phyloP scores from a whole-genome alignment of 345 rosid species.

The Aethionema arabicum region DNA sequence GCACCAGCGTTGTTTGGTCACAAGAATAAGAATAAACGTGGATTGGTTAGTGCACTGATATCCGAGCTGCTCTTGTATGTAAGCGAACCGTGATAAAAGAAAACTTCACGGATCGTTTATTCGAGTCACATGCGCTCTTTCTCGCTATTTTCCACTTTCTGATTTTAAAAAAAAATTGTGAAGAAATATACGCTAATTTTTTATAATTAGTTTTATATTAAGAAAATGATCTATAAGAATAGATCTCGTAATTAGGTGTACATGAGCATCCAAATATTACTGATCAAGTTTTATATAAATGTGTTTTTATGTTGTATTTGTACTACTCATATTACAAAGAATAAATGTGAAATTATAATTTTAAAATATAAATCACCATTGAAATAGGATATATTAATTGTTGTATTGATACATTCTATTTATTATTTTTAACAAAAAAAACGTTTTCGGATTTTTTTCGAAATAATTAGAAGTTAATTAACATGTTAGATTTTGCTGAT shows the following conservation, averaged over 20 bases:
- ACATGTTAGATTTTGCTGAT: too few relatives aligned
- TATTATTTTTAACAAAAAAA: too few relatives aligned
- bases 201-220: neutral
- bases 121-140: conserved; percentile 33
- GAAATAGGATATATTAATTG: too few relatives aligned
- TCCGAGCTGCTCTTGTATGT: conserved; percentile 27
- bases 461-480: too few relatives aligned
- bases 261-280: neutral
- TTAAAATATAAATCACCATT: too few relatives aligned
- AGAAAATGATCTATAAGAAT: neutral
- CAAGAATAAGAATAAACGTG: neutral
- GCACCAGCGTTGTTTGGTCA: conserved; percentile 25
- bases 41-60: conserved; percentile 24
- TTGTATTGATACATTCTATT: too few relatives aligned
- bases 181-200: too few relatives aligned
- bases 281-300: neutral
- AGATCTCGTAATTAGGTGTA: neutral
- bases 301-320: neutral
- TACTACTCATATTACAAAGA: too few relatives aligned
- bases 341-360: too few relatives aligned
- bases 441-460: too few relatives aligned
- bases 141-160: neutral
- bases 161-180: neutral
- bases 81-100: conserved; percentile 36
- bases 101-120: conserved; percentile 37